Conservation (phyloP, 2,329 filamentous ascomycete species). For the Raffaelea albimanens region DNA sequence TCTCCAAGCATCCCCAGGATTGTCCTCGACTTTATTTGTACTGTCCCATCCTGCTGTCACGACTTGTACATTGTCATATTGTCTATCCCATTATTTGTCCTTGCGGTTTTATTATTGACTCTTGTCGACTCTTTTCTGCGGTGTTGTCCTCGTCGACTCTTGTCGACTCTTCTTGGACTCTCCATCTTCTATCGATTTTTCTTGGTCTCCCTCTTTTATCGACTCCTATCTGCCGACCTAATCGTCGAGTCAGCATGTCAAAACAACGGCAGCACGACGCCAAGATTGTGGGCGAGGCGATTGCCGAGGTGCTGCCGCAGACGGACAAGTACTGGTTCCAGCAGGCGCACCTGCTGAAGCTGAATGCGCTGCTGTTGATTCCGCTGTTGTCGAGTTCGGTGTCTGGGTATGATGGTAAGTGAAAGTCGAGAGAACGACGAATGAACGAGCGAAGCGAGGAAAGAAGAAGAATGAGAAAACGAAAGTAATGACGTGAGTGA, state of each 20-base stretch:
- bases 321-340: slow-evolving; percentile 5
- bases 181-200: too few species aligned
- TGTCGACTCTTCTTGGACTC: too few species aligned
- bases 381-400: slow-evolving; percentile 1
- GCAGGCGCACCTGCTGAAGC: slow-evolving; percentile 5
- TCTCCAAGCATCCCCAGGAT: too few species aligned
- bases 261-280: background rate
- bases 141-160: too few species aligned
- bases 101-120: too few species aligned
- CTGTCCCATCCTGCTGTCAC: too few species aligned
- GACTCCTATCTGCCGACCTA: background rate
- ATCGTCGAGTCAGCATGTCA: background rate
- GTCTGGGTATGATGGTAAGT: slow-evolving; percentile 10
- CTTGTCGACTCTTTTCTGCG: too few species aligned
- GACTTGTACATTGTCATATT: too few species aligned
- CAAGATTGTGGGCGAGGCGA: slow-evolving; percentile 19
- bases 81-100: too few species aligned
- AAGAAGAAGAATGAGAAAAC: too few species aligned
- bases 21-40: too few species aligned
- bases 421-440: slow-evolving; percentile 1
- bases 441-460: background rate
- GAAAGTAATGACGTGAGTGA: background rate
- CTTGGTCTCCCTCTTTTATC: too few species aligned
- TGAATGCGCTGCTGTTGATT: slow-evolving; percentile 4
- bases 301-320: slow-evolving; percentile 9